Percentiles rank a stretch among this genome's conserved stretches.
These are phyloP conservation scores for Debaryomyces singareniensis DNA, from an alignment of 1,139 yeast species.

Conservation along the genomic window DNA sequence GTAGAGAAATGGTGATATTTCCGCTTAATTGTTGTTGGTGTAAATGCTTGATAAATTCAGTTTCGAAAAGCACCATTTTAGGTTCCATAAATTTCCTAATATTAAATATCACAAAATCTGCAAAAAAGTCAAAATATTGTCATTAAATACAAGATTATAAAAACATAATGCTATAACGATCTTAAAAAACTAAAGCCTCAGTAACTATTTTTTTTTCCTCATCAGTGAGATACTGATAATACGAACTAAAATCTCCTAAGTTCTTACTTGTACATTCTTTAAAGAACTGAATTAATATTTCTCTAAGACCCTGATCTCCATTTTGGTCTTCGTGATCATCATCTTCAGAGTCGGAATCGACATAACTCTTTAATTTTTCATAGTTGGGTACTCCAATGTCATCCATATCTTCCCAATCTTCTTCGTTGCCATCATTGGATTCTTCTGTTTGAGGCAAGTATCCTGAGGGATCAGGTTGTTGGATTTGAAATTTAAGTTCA, in stretches of 20 bases:
- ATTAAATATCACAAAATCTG: no score
- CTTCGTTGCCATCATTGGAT: conserved; percentile 46
- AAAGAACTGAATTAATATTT: conserved; percentile 54
- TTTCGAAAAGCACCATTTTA: no score
- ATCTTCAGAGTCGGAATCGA: conserved; percentile 41
- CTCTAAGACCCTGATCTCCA: conserved; percentile 36
- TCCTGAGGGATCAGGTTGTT: conserved; percentile 32
- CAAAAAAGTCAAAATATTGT: no score
- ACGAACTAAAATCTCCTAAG: conserved; percentile 46
- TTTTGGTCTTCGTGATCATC: conserved; percentile 25
- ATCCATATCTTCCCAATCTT: conserved; percentile 80
- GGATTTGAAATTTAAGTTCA: conserved; percentile 61
- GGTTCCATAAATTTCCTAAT: no score
- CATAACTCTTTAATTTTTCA: conserved; percentile 51
- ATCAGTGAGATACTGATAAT: conserved; percentile 47
- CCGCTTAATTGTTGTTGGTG: no score
- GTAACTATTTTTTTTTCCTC: conserved; percentile 53
- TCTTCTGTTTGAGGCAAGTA: conserved; percentile 26
- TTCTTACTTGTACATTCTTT: conserved; percentile 53
- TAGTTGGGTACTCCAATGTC: conserved; percentile 55
- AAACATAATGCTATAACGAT: not conserved
- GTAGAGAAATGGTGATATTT: no score
- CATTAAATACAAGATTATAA: not conserved
- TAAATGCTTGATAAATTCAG: no score
- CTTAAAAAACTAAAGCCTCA: conserved; percentile 31